Evolutionary conservation across 2,329 filamentous ascomycete species (phyloP).

Genomic region (Microdochium paspali): DNA sequence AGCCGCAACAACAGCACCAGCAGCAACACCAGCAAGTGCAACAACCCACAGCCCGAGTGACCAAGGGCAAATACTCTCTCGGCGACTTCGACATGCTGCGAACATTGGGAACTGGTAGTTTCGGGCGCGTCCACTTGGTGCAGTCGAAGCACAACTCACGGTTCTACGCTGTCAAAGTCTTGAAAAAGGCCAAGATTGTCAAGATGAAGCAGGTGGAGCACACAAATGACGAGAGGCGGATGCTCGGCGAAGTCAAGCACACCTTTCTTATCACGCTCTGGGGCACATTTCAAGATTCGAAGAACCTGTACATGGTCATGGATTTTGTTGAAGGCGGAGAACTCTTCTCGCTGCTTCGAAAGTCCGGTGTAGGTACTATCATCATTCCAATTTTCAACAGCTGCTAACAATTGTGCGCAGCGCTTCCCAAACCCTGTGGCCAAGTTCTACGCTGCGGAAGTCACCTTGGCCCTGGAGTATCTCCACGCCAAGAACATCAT

Average conservation of each 20-base stretch:
- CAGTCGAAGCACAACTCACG: slow-evolving; percentile 97
- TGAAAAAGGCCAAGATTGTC: slow-evolving; percentile 97
- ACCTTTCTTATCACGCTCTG: slow-evolving; percentile 96
- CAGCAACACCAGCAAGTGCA: slow-evolving; percentile 20
- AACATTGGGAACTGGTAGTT: slow-evolving; percentile 92
- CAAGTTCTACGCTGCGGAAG: slow-evolving; percentile 98
- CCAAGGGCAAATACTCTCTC: slow-evolving; percentile 95
- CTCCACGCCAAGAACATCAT: slow-evolving; percentile 93
- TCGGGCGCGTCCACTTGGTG: slow-evolving; percentile 90
- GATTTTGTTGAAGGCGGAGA: slow-evolving; percentile 99
- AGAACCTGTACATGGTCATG: slow-evolving; percentile 99
- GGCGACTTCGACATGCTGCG: slow-evolving; percentile 82
- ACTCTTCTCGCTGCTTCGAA: slow-evolving; percentile 87
- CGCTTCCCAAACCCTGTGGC: slow-evolving; percentile 97
- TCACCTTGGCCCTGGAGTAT: slow-evolving; percentile 91
- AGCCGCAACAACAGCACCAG: slow-evolving; percentile 17
- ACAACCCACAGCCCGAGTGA: slow-evolving; percentile 48
- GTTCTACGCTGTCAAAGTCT: slow-evolving; percentile 95
- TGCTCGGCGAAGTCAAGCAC: slow-evolving; percentile 95
- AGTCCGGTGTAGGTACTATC: slow-evolving; percentile 63
- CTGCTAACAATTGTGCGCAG: slow-evolving; percentile 35
- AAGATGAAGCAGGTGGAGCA: slow-evolving; percentile 99
- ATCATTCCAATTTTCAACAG: neutral
- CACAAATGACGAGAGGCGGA: slow-evolving; percentile 93
- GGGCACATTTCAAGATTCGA: slow-evolving; percentile 94